Evolutionary conservation across 306 rosid genomes (phyloP).

Genomic region (Glycine latifolia): DNA sequence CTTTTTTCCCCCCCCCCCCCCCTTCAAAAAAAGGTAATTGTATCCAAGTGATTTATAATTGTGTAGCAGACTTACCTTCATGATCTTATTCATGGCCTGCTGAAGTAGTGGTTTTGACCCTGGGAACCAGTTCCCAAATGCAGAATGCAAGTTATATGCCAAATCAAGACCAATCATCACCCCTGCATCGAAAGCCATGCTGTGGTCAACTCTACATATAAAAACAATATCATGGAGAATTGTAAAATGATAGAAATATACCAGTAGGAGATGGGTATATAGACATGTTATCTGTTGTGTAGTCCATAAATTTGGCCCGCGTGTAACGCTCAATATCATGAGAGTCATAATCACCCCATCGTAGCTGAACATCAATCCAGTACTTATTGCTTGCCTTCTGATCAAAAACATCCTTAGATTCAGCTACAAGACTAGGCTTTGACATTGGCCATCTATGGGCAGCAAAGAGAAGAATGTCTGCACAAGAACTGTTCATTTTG

Average conservation of each 20-base stretch:
- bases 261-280: conserved; percentile 99
- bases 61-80: conserved; percentile 72
- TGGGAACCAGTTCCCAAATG: conserved; percentile 99
- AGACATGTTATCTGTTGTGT: conserved; percentile 98
- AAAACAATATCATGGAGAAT: neutral
- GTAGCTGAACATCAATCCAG: conserved; percentile 97
- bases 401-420: conserved; percentile 97
- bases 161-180: conserved; percentile 98
- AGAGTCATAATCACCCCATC: conserved; percentile 99
- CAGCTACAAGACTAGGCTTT: conserved; percentile 98
- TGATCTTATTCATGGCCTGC: conserved; percentile 99
- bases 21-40: neutral
- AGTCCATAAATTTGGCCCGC: conserved; percentile 98
- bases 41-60: neutral
- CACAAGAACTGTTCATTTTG: too few relatives aligned
- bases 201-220: neutral
- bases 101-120: conserved; percentile 97
- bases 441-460: conserved; percentile 99
- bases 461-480: conserved; percentile 96
- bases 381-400: conserved; percentile 98
- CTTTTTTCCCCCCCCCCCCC: neutral
- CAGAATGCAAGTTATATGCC: conserved; percentile 98
- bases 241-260: conserved; percentile 31
- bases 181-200: conserved; percentile 60
- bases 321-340: conserved; percentile 99